Percentiles rank a stretch among this genome's conserved stretches.
These are phyloP conservation scores for Linnemannia exigua DNA, from an alignment of 192 early-diverging fungal genomes.

Conservation along the genomic window DNA sequence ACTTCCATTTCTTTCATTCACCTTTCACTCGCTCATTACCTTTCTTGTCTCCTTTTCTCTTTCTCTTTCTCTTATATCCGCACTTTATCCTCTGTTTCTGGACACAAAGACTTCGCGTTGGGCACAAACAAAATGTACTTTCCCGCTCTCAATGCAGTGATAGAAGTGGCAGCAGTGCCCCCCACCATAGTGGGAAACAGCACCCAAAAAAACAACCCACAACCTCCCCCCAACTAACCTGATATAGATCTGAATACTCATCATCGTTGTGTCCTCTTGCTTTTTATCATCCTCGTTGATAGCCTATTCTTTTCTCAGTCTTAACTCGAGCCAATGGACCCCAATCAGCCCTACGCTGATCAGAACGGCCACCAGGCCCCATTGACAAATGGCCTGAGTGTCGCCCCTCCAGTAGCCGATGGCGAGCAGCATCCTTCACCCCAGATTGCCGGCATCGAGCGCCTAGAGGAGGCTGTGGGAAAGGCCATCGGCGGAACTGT, in stretches of 20 bases:
- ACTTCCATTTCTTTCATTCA: background rate
- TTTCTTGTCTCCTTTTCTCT: background rate
- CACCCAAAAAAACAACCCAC: background rate
- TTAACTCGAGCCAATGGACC: constrained; percentile 25
- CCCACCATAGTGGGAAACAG: background rate
- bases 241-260: constrained; percentile 21
- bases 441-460: constrained; percentile 28
- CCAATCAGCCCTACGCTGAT: constrained; percentile 17
- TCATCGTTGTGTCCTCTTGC: background rate
- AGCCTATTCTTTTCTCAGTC: background rate
- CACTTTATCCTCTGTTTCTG: background rate
- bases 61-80: background rate
- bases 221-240: constrained; percentile 5
- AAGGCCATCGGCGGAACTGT: constrained; percentile 47
- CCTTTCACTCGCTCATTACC: background rate
- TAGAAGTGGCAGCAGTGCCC: background rate
- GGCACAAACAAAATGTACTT: constrained; percentile 4
- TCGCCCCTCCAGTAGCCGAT: constrained; percentile 16
- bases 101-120: background rate
- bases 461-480: constrained; percentile 25
- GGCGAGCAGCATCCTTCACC: constrained; percentile 17
- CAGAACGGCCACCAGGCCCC: constrained; percentile 13
- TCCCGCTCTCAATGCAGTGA: too few species aligned
- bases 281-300: background rate
- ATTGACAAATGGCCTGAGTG: constrained; percentile 14